Conservation (phyloP, 2,329 filamentous ascomycete species). For the Beauveria scarabaeidicola region DNA sequence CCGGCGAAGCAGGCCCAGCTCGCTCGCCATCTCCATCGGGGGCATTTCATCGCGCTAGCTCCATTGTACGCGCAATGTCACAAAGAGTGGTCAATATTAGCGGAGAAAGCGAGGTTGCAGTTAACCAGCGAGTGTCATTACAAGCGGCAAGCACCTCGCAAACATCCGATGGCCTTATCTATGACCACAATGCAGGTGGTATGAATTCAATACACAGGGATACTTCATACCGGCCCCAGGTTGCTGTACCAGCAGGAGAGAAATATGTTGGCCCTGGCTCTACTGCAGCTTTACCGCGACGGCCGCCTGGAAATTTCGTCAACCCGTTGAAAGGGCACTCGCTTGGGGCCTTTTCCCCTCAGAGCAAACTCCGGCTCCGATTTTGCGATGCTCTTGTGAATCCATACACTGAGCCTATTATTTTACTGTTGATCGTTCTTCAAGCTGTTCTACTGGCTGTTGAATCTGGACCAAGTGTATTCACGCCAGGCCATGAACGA, state of each 20-base stretch:
- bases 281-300: slow-evolving; percentile 13
- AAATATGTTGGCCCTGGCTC: slow-evolving; percentile 28
- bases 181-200: slow-evolving; percentile 15
- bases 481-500: slow-evolving; percentile 50
- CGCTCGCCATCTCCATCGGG: slow-evolving; percentile 55
- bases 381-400: slow-evolving; percentile 82
- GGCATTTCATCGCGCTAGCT: slow-evolving; percentile 60
- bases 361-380: slow-evolving; percentile 63
- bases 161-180: slow-evolving; percentile 33
- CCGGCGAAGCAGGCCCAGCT: slow-evolving; percentile 45
- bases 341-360: slow-evolving; percentile 72
- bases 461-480: slow-evolving; percentile 68
- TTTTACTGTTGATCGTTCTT: slow-evolving; percentile 77
- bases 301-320: slow-evolving; percentile 15
- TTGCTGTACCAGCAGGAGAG: slow-evolving; percentile 35
- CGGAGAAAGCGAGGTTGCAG: slow-evolving; percentile 70
- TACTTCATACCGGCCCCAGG: slow-evolving; percentile 44
- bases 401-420: slow-evolving; percentile 75
- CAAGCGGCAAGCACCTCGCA: slow-evolving; percentile 36
- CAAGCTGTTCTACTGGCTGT: slow-evolving; percentile 84
- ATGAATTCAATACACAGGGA: slow-evolving; percentile 32
- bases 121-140: slow-evolving; percentile 62
- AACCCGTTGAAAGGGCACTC: slow-evolving; percentile 86
- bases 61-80: slow-evolving; percentile 79
- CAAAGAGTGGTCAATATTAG: slow-evolving; percentile 96